Conservation (phyloP, 1,284 basidiomycete species). For the Malassezia brasiliensis region DNA sequence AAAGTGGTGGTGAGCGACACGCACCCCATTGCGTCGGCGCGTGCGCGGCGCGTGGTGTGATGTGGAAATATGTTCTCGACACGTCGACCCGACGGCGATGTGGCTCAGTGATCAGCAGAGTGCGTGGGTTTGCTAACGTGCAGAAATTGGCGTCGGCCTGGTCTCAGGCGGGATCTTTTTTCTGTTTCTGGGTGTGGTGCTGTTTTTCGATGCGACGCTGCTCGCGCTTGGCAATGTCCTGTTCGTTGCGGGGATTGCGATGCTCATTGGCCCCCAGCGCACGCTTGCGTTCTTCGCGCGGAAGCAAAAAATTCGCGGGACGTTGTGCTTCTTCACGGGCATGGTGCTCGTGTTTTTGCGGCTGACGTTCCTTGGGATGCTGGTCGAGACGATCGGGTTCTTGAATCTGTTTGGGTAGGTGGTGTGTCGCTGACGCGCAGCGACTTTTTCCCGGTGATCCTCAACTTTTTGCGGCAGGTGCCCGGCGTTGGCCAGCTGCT, state of each 20-base stretch:
- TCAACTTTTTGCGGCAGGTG: constrained; percentile 88
- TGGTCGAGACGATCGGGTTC: constrained; percentile 75
- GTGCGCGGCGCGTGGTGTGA: constrained; percentile 1
- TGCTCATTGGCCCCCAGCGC: constrained; percentile 54
- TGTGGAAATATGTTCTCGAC: constrained; percentile 10
- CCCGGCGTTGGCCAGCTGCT: constrained; percentile 82
- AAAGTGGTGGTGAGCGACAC: constrained; percentile 7
- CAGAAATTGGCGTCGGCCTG: constrained; percentile 62
- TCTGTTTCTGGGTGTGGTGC: constrained; percentile 86
- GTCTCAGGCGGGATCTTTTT: constrained; percentile 95
- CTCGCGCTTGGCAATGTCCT: constrained; percentile 78
- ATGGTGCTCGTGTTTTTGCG: constrained; percentile 63
- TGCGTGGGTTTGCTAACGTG: constrained; percentile 21
- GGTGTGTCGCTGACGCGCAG: constrained; percentile 51
- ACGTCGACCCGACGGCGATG: constrained; percentile 19
- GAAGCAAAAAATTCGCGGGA: constrained; percentile 90
- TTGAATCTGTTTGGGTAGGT: constrained; percentile 92
- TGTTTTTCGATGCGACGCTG: constrained; percentile 95
- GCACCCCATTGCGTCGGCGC: constrained; percentile 1
- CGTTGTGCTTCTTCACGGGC: constrained; percentile 46
- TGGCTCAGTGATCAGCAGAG: constrained; percentile 49
- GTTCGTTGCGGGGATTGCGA: constrained; percentile 44
- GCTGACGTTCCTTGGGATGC: constrained; percentile 84
- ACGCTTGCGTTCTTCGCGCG: constrained; percentile 98
- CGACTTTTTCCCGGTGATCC: constrained; percentile 97